Percentiles rank a stretch among this genome's conserved stretches.
phyloP scores from a whole-genome alignment of 352 stramenopile species.

The Globisporangium camurandrum region DNA sequence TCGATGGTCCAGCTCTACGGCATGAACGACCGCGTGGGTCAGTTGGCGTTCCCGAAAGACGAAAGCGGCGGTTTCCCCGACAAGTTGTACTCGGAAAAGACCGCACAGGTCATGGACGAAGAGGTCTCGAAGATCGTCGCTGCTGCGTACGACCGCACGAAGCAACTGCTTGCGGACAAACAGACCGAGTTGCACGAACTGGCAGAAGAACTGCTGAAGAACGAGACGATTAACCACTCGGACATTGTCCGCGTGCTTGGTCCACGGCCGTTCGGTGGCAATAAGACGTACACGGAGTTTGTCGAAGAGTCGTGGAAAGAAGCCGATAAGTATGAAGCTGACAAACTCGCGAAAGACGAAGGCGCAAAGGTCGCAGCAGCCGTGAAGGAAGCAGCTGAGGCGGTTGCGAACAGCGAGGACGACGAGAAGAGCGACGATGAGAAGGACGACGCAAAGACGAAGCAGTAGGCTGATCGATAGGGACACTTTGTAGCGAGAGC shows the following conservation, averaged over 20 bases:
- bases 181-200: conserved; percentile 91
- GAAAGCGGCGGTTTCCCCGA: conserved; percentile 83
- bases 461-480: not conserved
- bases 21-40: conserved; percentile 96
- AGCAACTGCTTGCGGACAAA: conserved; percentile 92
- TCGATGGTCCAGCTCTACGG: conserved; percentile 98
- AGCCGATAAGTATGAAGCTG: conserved; percentile 70
- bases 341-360: conserved; percentile 41
- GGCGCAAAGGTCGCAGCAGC: conserved; percentile 1
- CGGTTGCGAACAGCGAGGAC: conserved; percentile 14
- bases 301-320: conserved; percentile 86
- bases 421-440: conserved; percentile 25
- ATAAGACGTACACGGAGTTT: conserved; percentile 97
- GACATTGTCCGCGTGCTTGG: conserved; percentile 96
- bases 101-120: conserved; percentile 97
- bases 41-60: conserved; percentile 95
- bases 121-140: conserved; percentile 97
- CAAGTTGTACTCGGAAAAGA: conserved; percentile 97
- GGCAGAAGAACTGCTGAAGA: conserved; percentile 94
- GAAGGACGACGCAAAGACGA: conserved; percentile 15
- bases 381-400: conserved; percentile 18
- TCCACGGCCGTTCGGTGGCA: conserved; percentile 88
- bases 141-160: conserved; percentile 94
- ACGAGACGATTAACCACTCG: conserved; percentile 99
- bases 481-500: no score